These are phyloP conservation scores for Inga laurina DNA, from an alignment of 306 rosid species.

Conservation along the genomic window DNA sequence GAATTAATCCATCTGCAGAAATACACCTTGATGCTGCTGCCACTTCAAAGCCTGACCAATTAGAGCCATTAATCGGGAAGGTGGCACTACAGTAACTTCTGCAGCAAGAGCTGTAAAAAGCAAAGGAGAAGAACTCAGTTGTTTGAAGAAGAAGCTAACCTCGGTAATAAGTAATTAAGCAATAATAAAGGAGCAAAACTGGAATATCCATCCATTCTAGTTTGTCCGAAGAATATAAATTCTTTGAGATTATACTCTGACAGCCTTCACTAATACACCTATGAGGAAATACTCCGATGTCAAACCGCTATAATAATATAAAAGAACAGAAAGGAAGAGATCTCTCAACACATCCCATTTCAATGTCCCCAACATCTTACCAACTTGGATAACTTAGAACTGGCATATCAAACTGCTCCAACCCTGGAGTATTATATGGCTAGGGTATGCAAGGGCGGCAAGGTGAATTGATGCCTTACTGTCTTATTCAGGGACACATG, in stretches of 20 bases:
- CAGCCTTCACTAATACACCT: neutral
- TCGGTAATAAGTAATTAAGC: neutral
- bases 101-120: slow-evolving; percentile 79
- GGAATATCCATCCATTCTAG: neutral
- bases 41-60: slow-evolving; percentile 97
- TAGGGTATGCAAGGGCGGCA: neutral
- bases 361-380: neutral
- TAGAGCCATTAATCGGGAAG: slow-evolving; percentile 95
- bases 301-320: neutral
- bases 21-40: slow-evolving; percentile 97
- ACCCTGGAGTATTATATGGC: neutral
- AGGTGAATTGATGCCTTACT: neutral
- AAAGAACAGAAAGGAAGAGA: neutral
- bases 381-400: neutral
- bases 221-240: neutral
- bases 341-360: neutral
- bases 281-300: neutral
- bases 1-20: neutral
- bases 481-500: neutral
- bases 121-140: slow-evolving; percentile 20
- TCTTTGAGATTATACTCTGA: neutral
- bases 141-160: neutral
- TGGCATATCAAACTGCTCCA: neutral
- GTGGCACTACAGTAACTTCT: slow-evolving; percentile 97
- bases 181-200: neutral